These are phyloP conservation scores for Nannochloropsis salina DNA, from an alignment of 108 stramenopile genomes.

Conservation along the genomic window DNA sequence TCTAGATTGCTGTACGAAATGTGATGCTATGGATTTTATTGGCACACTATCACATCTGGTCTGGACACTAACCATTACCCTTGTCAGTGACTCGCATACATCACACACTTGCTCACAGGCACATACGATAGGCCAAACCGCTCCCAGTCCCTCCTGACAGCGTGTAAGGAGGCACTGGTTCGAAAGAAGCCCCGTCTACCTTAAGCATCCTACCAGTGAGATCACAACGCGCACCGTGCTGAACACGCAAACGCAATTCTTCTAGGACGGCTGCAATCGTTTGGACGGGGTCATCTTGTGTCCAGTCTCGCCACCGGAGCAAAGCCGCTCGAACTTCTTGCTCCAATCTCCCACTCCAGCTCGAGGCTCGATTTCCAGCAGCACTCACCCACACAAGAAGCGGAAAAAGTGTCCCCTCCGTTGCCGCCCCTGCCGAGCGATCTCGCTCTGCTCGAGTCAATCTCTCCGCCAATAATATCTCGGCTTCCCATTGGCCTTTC, in stretches of 20 bases:
- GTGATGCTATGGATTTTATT: no score
- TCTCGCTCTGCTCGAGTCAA: conserved; percentile 6
- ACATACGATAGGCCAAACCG: neutral
- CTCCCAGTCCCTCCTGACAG: neutral
- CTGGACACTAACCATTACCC: no score
- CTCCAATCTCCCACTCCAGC: neutral
- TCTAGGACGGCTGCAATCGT: conserved; percentile 9
- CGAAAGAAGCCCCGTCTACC: neutral
- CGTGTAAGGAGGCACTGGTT: conserved; percentile 7
- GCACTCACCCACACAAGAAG: neutral
- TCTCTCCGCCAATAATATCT: neutral
- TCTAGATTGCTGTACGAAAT: no score
- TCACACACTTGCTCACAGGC: neutral
- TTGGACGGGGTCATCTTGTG: neutral
- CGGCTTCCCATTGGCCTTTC: neutral
- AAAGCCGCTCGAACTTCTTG: neutral
- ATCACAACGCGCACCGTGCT: neutral
- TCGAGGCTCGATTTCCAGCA: neutral
- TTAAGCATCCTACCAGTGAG: neutral
- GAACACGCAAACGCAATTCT: conserved; percentile 14
- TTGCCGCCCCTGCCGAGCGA: neutral
- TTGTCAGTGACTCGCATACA: no score
- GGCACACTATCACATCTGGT: no score
- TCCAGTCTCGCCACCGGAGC: neutral
- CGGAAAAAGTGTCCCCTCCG: neutral